Evolutionary conservation across 345 rosid species (phyloP), one percentile per base, ranked within the genome.

Genomic region (Clausena lansium): DNA sequence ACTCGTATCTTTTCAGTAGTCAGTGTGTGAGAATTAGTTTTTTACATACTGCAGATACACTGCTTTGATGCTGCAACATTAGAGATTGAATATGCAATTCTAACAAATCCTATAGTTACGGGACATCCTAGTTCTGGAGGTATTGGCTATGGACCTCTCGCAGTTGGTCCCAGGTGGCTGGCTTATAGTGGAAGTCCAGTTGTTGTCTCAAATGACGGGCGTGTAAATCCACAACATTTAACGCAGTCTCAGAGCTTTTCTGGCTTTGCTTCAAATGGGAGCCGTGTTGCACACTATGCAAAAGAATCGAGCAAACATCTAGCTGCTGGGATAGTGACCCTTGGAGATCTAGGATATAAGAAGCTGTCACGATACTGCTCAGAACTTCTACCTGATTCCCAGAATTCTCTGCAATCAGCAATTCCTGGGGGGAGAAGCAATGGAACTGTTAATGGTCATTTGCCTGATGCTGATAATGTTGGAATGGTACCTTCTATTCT

Each of bases 141-240:
- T 76, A 78, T 86, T 80, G 99, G 98, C 74, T 91, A 87, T 76
- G 98, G 99, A 33, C 98, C 99, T 73, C 91, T 96, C 76, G 99
- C 97, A 0, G 97, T 96, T 82, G 98, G 97, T 77, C 90, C 95
- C 55, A 85, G 99, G 78, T 96, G 98, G 99, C 83, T 96, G 84
- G 98, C 99, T 66, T 96, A 93, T 62, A 92, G 97, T 67, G 98
- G 95, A 77, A 90, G 82, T 83, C 91, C 93, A 36, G 89, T 90
- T 77, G 79, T 73, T 36, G 81, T 75, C 52, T 83, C 93, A 47
- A 84, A 84, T 80, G 74, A 89, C 20, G 87, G 89, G 35, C 85
- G 85, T 72, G 88, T 90, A 50, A 89, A 84, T 71, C 91, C 98
- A 22, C 92, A 96, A 61, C 87, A 88, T 82, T 73, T 93, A 69